Conservation (phyloP, 2,329 filamentous ascomycete genomes). For the Apiospora marii region DNA sequence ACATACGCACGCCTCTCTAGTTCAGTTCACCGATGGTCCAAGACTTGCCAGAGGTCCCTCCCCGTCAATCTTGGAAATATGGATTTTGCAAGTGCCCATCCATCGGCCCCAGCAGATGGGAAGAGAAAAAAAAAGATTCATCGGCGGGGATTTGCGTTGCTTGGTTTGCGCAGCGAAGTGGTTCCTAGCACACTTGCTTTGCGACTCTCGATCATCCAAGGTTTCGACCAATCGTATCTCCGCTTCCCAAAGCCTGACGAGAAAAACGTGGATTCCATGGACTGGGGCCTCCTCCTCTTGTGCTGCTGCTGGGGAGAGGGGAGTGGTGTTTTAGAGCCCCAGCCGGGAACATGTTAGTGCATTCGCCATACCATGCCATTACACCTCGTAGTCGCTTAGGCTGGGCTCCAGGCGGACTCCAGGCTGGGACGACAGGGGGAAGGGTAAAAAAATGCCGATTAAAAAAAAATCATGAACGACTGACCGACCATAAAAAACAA, state of each 20-base stretch:
- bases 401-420: not conserved
- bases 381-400: conserved; percentile 13
- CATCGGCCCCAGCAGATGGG: conserved; percentile 5
- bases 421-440: not conserved
- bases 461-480: not conserved
- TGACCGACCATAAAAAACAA: not conserved
- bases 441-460: not conserved
- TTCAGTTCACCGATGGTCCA: conserved; percentile 6
- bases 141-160: conserved; percentile 20
- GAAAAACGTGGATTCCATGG: conserved; percentile 12
- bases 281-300: conserved; percentile 8
- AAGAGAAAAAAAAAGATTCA: conserved; percentile 8
- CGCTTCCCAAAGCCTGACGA: conserved; percentile 10
- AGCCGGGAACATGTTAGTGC: conserved; percentile 13
- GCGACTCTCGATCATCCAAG: conserved; percentile 15
- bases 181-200: conserved; percentile 21
- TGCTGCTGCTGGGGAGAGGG: not conserved
- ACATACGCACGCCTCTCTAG: not conserved
- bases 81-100: conserved; percentile 13
- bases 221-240: conserved; percentile 16
- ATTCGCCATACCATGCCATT: not conserved
- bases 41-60: not conserved
- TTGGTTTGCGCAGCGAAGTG: conserved; percentile 17
- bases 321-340: conserved; percentile 18
- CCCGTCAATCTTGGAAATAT: conserved; percentile 11